phyloP scores from a whole-genome alignment of 2,329 filamentous ascomycete species.

The Phialophora macrospora region DNA sequence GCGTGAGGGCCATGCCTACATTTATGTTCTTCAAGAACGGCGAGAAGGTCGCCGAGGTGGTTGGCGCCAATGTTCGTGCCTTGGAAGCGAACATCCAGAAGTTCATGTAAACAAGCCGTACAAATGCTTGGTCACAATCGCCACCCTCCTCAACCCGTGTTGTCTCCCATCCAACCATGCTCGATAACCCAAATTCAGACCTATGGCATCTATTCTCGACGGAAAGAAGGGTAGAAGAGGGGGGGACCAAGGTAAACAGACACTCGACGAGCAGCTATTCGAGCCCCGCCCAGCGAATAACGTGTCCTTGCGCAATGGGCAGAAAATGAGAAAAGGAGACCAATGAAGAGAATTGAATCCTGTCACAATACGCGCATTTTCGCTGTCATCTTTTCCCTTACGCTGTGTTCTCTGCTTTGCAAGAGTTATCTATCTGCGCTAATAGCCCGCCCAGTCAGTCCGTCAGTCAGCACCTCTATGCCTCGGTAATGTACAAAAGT shows the following conservation, averaged over 20 bases:
- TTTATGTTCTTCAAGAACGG: constrained; percentile 85
- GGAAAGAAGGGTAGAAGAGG: not conserved
- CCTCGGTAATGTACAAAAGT: not conserved
- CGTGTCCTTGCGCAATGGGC: not conserved
- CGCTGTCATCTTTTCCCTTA: not conserved
- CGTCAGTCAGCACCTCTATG: too few species aligned
- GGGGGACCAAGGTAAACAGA: not conserved
- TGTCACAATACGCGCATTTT: not conserved
- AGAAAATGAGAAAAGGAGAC: not conserved
- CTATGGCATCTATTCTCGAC: not conserved
- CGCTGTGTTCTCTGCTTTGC: not conserved
- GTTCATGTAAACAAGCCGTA: constrained; percentile 25
- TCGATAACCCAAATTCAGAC: not conserved
- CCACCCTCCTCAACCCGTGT: not conserved
- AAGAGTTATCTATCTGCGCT: not conserved
- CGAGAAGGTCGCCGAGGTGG: constrained; percentile 71
- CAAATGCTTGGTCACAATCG: not conserved
- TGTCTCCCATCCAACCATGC: not conserved
- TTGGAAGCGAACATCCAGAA: constrained; percentile 47
- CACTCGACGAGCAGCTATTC: not conserved
- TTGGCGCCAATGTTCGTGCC: constrained; percentile 79
- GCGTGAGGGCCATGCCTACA: constrained; percentile 89
- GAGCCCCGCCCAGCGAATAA: not conserved
- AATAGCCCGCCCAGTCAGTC: too few species aligned
- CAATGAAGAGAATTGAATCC: not conserved